Conservation (phyloP, 1,139 yeast genomes). For the Yamadazyma siamensis region DNA sequence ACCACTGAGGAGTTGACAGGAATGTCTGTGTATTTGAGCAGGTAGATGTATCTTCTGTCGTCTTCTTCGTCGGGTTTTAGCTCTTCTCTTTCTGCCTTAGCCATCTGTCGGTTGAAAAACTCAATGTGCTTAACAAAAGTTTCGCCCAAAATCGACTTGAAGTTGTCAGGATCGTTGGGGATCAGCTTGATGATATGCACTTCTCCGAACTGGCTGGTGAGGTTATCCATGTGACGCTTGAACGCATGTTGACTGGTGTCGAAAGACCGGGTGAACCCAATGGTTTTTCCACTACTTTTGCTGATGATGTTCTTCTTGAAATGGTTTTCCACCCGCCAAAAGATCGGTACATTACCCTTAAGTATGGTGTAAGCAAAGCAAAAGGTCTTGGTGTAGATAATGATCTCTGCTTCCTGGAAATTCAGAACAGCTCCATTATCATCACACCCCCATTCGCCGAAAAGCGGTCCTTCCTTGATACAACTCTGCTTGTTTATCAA, state of each 20-base stretch:
- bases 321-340: slow-evolving; percentile 57
- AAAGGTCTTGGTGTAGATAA: slow-evolving; percentile 50
- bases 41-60: slow-evolving; percentile 10
- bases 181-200: slow-evolving; percentile 56
- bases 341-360: slow-evolving; percentile 68
- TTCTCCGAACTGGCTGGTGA: slow-evolving; percentile 60
- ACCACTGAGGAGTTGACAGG: slow-evolving; percentile 31
- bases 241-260: slow-evolving; percentile 67
- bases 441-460: slow-evolving; percentile 69
- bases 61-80: slow-evolving; percentile 6
- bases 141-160: slow-evolving; percentile 33
- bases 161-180: slow-evolving; percentile 36
- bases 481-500: slow-evolving; percentile 67
- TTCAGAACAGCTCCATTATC: slow-evolving; percentile 70
- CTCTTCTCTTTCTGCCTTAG: slow-evolving; percentile 8
- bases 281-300: slow-evolving; percentile 39
- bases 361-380: slow-evolving; percentile 58
- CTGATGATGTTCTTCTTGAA: slow-evolving; percentile 34
- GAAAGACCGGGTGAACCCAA: slow-evolving; percentile 54
- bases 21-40: slow-evolving; percentile 26
- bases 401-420: slow-evolving; percentile 63
- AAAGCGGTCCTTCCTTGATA: slow-evolving; percentile 54
- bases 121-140: slow-evolving; percentile 31
- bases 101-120: slow-evolving; percentile 19
- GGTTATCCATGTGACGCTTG: slow-evolving; percentile 56